Base-by-base conservation (phyloP, 345 rosid genomes). In the Gossypium australe region DNA sequence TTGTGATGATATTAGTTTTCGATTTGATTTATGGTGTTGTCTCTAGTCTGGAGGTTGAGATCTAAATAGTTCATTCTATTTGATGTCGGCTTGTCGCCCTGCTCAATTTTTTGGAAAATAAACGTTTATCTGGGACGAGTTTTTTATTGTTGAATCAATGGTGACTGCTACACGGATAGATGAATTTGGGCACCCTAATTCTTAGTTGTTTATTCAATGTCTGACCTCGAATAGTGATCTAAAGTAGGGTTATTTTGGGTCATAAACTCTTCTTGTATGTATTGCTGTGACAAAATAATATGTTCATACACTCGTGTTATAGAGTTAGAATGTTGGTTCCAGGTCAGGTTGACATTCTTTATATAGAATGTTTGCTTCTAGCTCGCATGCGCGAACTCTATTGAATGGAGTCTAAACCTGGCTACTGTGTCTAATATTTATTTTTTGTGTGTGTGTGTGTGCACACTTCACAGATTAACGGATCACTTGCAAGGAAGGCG, bases 401-500 rank as follows among this genome's bases (percentile, higher is more conserved):
- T 34, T 66, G 9, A 17, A 24, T 64, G 52, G 9, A 6, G 56
- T n/a, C 14, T 22, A 9, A 14, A 59, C 27, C 9, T 2, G 61
- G 18, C 29, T 7, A n/a, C 1, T 16, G 45, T 49, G 60, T 4
- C 72, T 80, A 2, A 72, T 68, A 56, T 25, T 25, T 25, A 2
- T 2, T 27, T 3, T 29, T 3, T 29, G 0, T 29, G 0, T 29
- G 34, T 34, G 38, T 34, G 38, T 29, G 38, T 34, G 12, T 8
- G 1, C 38, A 22, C 29, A 5, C 14, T 4, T 38, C 5, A 12
- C 79, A 89, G 98, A 75, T 93, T 57, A 93, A 77, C 17, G 98
- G 93, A 55, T 92, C 94, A 0, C 86, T 91, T 70, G 94, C 97
- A 11, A 79, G 90, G 77, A 82, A 68, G 79, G 94, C 94, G n/a